Conservation (phyloP, 2,329 filamentous ascomycete species). For the Hymenotorrendiella dingleyae region DNA sequence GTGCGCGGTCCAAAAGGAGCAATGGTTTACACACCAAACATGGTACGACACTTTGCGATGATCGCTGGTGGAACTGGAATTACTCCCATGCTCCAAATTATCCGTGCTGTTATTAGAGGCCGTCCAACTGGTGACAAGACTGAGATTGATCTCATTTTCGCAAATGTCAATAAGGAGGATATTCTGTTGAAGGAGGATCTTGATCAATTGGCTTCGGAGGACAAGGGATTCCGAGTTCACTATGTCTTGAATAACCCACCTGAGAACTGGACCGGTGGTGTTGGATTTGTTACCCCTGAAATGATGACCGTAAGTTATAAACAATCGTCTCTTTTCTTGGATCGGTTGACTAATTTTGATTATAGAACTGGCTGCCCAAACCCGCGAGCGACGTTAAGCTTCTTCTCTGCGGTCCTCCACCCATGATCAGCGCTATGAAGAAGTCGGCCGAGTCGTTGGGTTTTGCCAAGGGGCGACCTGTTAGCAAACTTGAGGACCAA, state of each 20-base stretch:
- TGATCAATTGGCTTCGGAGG: slow-evolving; percentile 69
- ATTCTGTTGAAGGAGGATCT: slow-evolving; percentile 92
- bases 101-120: slow-evolving; percentile 82
- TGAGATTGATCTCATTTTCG: slow-evolving; percentile 90
- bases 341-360: slow-evolving; percentile 22
- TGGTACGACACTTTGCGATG: slow-evolving; percentile 96
- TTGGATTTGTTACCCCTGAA: slow-evolving; percentile 90
- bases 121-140: slow-evolving; percentile 75
- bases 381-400: slow-evolving; percentile 87
- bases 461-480: slow-evolving; percentile 85
- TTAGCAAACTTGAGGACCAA: slow-evolving; percentile 97
- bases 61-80: slow-evolving; percentile 96
- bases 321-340: slow-evolving; percentile 3
- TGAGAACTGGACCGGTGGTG: slow-evolving; percentile 82
- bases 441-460: slow-evolving; percentile 86
- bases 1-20: slow-evolving; percentile 93
- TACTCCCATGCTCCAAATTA: slow-evolving; percentile 95
- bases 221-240: slow-evolving; percentile 78
- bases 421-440: slow-evolving; percentile 96
- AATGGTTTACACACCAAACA: slow-evolving; percentile 95
- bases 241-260: slow-evolving; percentile 97
- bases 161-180: slow-evolving; percentile 89
- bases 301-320: slow-evolving; percentile 73
- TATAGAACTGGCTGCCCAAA: slow-evolving; percentile 70
- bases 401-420: slow-evolving; percentile 88